Base-by-base conservation (phyloP, 1,284 basidiomycete species). In the Volvariella surrecta region DNA sequence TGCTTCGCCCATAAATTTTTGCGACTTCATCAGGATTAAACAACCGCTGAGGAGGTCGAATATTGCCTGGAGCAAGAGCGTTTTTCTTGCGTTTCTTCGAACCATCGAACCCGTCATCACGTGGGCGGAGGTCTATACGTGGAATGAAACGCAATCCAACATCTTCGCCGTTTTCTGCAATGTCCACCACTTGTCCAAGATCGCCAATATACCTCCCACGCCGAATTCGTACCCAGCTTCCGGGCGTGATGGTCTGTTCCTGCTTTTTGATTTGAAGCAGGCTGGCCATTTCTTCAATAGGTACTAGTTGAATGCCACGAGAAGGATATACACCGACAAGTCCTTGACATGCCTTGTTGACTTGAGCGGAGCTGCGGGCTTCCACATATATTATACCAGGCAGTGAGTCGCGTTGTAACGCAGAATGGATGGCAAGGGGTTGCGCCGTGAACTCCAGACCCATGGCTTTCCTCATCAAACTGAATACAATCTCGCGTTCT, bases 231-330 rank as follows among this genome's bases (percentile, higher is more conserved):
- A 98, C 93, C 96, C 95, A 99, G 54, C 82, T 89, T 24, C 92
- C 92, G 1, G 83, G 81, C 15, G 80, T 81, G 38, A 98, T 78
- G 1, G 87, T 87, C 44, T 87, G 69, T 51, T 93, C 89, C 57
- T 93, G 88, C 67, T 95, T 94, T 70, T 94, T 96, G 56, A 97
- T 96, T 59, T 91, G 90, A 51, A 99, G 74, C 24, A 99, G 69
- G 50, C 90, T 92, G 4, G 94, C 91, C 95, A 99, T 99, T 70
- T 99, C 95, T 53, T 97, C 91, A 50, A 98, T 94, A 6, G 94
- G 94, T 1, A 99, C 92, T 32, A 98, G 78, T 32, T 79, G 75
- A 49, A 93, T 77, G 15, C 86, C 86, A 42, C 85, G 82, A 51
- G 77, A 80, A 30, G 80, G 73, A 63, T 93, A 99, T 42, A 95